Percentiles rank a stretch among this genome's conserved stretches.
These are phyloP conservation scores for Teunomyces panamensis DNA, from an alignment of 805 yeast species.

Conservation along the genomic window DNA sequence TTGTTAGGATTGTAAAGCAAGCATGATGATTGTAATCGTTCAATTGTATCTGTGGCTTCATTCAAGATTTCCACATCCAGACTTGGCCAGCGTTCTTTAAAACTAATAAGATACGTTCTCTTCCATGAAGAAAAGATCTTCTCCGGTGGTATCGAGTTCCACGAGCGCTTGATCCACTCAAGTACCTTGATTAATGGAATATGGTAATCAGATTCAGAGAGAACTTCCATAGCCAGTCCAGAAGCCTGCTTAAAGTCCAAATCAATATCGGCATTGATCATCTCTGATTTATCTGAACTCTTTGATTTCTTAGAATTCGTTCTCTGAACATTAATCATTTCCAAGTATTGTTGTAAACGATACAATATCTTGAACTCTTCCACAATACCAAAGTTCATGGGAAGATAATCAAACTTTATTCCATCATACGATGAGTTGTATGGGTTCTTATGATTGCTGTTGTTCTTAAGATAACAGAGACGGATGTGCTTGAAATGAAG, in stretches of 20 bases:
- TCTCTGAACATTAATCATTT: conserved; percentile 37
- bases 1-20: conserved; percentile 16
- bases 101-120: conserved; percentile 30
- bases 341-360: conserved; percentile 55
- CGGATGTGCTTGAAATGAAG: conserved; percentile 35
- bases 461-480: conserved; percentile 37
- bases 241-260: conserved; percentile 4
- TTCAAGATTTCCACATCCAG: not conserved
- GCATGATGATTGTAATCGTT: conserved; percentile 10
- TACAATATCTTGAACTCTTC: conserved; percentile 60
- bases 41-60: conserved; percentile 13
- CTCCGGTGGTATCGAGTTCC: conserved; percentile 43
- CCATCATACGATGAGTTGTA: conserved; percentile 38
- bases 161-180: conserved; percentile 55
- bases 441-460: conserved; percentile 36
- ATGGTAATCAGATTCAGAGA: conserved; percentile 40
- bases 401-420: conserved; percentile 51
- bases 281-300: not conserved
- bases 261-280: not conserved
- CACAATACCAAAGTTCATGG: conserved; percentile 62
- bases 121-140: conserved; percentile 34
- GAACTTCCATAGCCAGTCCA: conserved; percentile 22
- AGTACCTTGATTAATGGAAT: conserved; percentile 55
- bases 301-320: conserved; percentile 8
- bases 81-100: conserved; percentile 23